These are phyloP conservation scores for Puccinia novopanici DNA, from an alignment of 1,284 basidiomycete genomes.

Conservation along the genomic window DNA sequence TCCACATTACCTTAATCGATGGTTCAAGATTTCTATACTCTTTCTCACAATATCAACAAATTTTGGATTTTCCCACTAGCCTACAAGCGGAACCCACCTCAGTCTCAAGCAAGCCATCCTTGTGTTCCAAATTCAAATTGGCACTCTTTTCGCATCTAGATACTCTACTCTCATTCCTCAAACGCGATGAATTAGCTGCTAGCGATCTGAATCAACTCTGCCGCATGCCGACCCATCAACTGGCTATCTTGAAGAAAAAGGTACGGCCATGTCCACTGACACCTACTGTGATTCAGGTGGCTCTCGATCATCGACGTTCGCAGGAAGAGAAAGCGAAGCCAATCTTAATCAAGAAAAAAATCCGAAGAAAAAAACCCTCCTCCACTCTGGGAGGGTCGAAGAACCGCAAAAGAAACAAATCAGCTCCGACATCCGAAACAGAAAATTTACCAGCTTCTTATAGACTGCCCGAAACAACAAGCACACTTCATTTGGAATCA, in stretches of 20 bases:
- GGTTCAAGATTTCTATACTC: slow-evolving; percentile 22
- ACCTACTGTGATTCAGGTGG: slow-evolving; percentile 5
- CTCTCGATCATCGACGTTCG: slow-evolving; percentile 7
- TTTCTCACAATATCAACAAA: slow-evolving; percentile 8
- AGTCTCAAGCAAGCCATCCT: not conserved
- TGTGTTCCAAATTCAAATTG: slow-evolving; percentile 10
- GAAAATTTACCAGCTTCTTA: slow-evolving; percentile 11
- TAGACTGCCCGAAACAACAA: not conserved
- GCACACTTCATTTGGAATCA: not conserved
- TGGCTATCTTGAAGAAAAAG: slow-evolving; percentile 21
- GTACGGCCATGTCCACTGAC: not conserved
- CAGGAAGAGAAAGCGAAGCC: not conserved
- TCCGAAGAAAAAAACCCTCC: not conserved
- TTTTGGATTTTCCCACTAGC: not conserved
- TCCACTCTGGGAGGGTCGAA: not conserved
- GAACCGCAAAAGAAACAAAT: slow-evolving; percentile 6
- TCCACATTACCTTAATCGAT: slow-evolving; percentile 31
- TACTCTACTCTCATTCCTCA: not conserved
- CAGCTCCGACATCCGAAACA: not conserved
- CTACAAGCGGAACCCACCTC: not conserved
- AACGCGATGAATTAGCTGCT: not conserved
- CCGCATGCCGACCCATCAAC: slow-evolving; percentile 15
- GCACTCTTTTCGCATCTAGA: slow-evolving; percentile 12
- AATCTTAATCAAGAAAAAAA: slow-evolving; percentile 1
- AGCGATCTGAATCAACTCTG: slow-evolving; percentile 3